Percentiles rank a stretch among this genome's conserved stretches.
Conservation (phyloP, 2,329 filamentous ascomycete genomes). For the Waltergamsia citrina region DNA sequence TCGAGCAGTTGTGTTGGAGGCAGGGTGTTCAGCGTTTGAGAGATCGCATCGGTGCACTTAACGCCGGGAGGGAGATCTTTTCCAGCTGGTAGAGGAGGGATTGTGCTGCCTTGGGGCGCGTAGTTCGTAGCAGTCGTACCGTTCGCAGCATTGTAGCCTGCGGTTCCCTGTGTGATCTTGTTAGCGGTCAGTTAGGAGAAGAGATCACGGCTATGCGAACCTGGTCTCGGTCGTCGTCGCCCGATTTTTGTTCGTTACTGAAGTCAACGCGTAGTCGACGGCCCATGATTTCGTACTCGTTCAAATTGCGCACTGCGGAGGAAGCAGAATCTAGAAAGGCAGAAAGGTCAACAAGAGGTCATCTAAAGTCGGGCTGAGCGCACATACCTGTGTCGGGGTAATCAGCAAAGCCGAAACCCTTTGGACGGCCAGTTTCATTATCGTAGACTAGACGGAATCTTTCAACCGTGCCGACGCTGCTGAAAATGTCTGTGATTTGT, state of each 20-base stretch:
- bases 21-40: constrained; percentile 77
- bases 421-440: constrained; percentile 86
- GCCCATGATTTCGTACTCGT: constrained; percentile 92
- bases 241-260: constrained; percentile 78
- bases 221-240: constrained; percentile 45
- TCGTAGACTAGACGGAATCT: constrained; percentile 94
- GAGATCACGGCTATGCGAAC: constrained; percentile 9
- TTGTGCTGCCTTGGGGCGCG: constrained; percentile 32
- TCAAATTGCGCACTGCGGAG: constrained; percentile 88
- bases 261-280: constrained; percentile 93
- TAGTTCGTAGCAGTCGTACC: constrained; percentile 20
- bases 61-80: constrained; percentile 76
- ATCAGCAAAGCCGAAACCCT: constrained; percentile 94
- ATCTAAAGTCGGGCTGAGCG: background rate
- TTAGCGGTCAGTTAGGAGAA: constrained; percentile 9
- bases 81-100: constrained; percentile 78
- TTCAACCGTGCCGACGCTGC: constrained; percentile 78
- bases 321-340: constrained; percentile 59
- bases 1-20: constrained; percentile 86
- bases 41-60: constrained; percentile 83
- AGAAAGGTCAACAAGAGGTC: background rate
- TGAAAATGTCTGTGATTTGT: constrained; percentile 90
- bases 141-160: constrained; percentile 14
- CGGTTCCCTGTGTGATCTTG: background rate
- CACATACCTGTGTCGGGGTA: constrained; percentile 76